Percentiles rank a stretch among this genome's conserved stretches.
These are phyloP conservation scores for Erysimum cheiranthoides DNA, from an alignment of 345 rosid species.

Conservation along the genomic window DNA sequence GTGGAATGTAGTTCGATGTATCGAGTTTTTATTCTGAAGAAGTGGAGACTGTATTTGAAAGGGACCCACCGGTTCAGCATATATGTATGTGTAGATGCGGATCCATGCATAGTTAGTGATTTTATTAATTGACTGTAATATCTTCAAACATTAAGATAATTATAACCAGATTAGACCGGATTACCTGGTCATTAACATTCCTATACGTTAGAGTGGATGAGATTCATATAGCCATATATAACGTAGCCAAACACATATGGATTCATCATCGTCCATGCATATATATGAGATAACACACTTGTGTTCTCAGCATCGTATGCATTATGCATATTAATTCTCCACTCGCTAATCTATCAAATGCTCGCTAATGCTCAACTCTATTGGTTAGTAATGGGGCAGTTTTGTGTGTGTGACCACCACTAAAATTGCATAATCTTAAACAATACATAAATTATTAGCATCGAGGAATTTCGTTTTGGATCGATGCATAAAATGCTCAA, in stretches of 20 bases:
- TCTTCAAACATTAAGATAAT: no score
- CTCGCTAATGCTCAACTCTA: conserved; percentile 31
- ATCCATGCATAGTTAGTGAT: no score
- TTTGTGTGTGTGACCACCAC: conserved; percentile 18
- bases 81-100: conserved; percentile 2
- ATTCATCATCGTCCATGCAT: conserved; percentile 9
- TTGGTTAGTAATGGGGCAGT: conserved; percentile 6
- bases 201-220: no score
- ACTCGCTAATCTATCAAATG: not conserved
- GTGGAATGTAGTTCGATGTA: conserved; percentile 32
- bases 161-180: no score
- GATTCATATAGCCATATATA: not conserved
- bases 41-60: not conserved
- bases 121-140: no score
- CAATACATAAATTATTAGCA: not conserved
- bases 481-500: conserved; percentile 2
- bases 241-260: conserved; percentile 16
- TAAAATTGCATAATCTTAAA: not conserved
- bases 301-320: not conserved
- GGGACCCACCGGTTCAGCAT: conserved; percentile 10
- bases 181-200: no score
- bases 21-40: conserved; percentile 24
- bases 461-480: not conserved
- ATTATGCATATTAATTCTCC: conserved; percentile 19
- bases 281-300: conserved; percentile 18